Percentiles rank a stretch among this genome's conserved stretches.
phyloP scores from a whole-genome alignment of 23 red algal species.

The Chondrus crispus region DNA sequence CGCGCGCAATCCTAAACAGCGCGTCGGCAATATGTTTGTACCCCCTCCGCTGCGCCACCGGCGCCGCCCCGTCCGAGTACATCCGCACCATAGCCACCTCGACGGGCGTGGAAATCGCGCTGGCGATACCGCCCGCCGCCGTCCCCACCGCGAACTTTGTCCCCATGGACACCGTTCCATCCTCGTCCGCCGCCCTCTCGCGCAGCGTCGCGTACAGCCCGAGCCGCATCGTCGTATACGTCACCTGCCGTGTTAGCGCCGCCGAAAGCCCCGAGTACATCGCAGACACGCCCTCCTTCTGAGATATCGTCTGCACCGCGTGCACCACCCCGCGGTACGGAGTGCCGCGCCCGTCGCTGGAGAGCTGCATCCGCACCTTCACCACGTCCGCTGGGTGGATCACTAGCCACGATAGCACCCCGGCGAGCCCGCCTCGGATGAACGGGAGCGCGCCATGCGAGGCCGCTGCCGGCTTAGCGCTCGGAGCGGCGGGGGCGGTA shows the following conservation, averaged over 20 bases:
- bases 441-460: slow-evolving; percentile 48
- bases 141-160: slow-evolving; percentile 78
- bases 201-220: slow-evolving; percentile 71
- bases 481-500: neutral
- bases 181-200: slow-evolving; percentile 28
- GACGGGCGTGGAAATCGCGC: slow-evolving; percentile 64
- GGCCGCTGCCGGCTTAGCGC: neutral
- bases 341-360: neutral
- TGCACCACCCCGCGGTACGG: slow-evolving; percentile 36
- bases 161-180: slow-evolving; percentile 50
- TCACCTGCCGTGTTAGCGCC: slow-evolving; percentile 76
- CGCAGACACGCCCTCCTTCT: slow-evolving; percentile 49
- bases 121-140: slow-evolving; percentile 75
- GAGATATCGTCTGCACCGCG: slow-evolving; percentile 41
- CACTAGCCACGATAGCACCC: slow-evolving; percentile 60
- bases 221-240: slow-evolving; percentile 79
- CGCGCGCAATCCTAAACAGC: slow-evolving; percentile 72
- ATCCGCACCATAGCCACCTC: slow-evolving; percentile 93
- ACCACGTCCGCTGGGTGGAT: slow-evolving; percentile 77
- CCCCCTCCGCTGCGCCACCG: slow-evolving; percentile 59
- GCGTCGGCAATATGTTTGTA: slow-evolving; percentile 80
- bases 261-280: slow-evolving; percentile 83
- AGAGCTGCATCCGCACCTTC: slow-evolving; percentile 65
- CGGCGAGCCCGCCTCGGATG: slow-evolving; percentile 45
- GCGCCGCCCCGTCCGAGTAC: slow-evolving; percentile 77